A percentile compares a stretch with the other conserved stretches of the same genome.
Evolutionary conservation across 73 alveolate genomes (phyloP).

Genomic region (Paramecium biaurelia): DNA sequence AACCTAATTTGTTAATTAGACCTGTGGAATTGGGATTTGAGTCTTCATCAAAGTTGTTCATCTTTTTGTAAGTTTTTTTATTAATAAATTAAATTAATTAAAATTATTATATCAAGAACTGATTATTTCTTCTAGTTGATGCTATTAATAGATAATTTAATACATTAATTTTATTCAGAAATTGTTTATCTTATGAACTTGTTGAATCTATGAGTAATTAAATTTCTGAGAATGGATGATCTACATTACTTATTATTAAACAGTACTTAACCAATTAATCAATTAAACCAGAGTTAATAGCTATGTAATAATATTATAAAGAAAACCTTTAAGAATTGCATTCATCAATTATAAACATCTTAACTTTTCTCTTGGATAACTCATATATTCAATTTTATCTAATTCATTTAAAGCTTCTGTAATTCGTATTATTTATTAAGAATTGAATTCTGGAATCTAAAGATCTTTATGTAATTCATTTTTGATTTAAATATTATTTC

Average conservation of each 20-base stretch:
- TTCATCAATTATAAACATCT: conserved; percentile 17
- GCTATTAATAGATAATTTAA: neutral
- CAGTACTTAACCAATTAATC: neutral
- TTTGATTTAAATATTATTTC: neutral
- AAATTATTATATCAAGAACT: neutral
- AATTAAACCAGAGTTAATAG: neutral
- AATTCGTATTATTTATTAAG: neutral
- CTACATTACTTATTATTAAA: neutral
- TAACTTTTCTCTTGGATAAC: conserved; percentile 34
- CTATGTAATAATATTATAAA: neutral
- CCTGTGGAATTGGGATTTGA: neutral
- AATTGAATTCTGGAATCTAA: neutral
- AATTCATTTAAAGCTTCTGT: neutral
- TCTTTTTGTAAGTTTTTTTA: neutral
- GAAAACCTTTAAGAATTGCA: neutral
- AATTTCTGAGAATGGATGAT: conserved; percentile 35
- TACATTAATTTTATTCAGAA: neutral
- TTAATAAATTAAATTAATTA: neutral
- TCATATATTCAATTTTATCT: neutral
- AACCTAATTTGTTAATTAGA: neutral
- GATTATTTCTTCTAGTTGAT: neutral
- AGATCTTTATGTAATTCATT: neutral
- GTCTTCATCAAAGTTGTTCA: neutral
- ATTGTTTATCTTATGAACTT: conserved; percentile 5
- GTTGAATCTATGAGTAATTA: conserved; percentile 13